A percentile compares a stretch with the other conserved stretches of the same genome.
These are phyloP conservation scores for Lentinula aciculospora DNA, from an alignment of 768 basidiomycete species.

Conservation along the genomic window DNA sequence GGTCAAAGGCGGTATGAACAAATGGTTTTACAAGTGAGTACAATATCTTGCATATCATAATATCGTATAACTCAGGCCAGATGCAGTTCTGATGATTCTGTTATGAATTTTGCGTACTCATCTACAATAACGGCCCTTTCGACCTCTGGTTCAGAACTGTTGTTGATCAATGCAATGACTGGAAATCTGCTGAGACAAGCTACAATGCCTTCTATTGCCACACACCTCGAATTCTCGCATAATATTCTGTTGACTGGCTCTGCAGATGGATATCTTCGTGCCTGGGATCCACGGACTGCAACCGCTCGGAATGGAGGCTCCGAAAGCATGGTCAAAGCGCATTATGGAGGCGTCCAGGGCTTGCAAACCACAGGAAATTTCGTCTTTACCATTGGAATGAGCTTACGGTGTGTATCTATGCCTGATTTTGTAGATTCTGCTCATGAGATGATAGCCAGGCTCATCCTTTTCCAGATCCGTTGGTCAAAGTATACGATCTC, in stretches of 20 bases:
- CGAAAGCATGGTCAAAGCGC: conserved; percentile 66
- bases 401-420: conserved; percentile 54
- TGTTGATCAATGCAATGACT: conserved; percentile 69
- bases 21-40: conserved; percentile 49
- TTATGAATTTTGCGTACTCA: conserved; percentile 42
- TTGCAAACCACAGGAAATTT: conserved; percentile 76
- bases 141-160: conserved; percentile 52
- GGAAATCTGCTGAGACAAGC: conserved; percentile 59
- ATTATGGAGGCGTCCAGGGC: conserved; percentile 77
- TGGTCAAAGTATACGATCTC: conserved; percentile 90
- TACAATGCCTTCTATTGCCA: conserved; percentile 49
- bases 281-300: conserved; percentile 66
- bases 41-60: not conserved
- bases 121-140: conserved; percentile 53
- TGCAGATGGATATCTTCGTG: conserved; percentile 67
- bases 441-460: conserved; percentile 53
- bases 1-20: conserved; percentile 82
- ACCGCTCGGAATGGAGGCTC: conserved; percentile 38
- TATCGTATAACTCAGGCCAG: not conserved
- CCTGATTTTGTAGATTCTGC: not conserved
- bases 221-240: conserved; percentile 62
- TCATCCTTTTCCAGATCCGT: conserved; percentile 82
- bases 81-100: conserved; percentile 23
- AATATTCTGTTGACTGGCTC: conserved; percentile 63
- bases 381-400: conserved; percentile 83